Evolutionary conservation across 192 early-diverging fungal genomes (phyloP), one percentile per base, ranked within the genome.

Genomic region (Physocladia obscura): DNA sequence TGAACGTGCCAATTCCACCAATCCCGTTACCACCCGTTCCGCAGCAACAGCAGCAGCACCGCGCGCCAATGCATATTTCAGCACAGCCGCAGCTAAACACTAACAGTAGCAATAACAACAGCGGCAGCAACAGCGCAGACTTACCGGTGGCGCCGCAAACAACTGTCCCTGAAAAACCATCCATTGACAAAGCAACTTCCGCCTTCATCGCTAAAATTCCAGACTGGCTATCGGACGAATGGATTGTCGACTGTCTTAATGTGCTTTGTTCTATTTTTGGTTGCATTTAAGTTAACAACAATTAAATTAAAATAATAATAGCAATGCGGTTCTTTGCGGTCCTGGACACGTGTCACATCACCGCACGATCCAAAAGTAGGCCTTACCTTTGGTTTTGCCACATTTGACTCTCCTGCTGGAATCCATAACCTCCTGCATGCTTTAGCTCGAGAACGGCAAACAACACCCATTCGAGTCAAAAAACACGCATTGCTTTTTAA

Each of bases 191-290:
- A 64, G 65, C 83, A 38, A 85, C 82, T 8, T 89, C 88, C 5
- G 62, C 89, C 2, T 91, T 88, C 70, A 80, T 91, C 62, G 88
- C 85, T 35, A 80, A 78, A 1, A 91, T 91, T 56, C 76, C 89
- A 4, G 76, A 85, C n/a, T 85, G 88, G 1, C 76, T 89, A 21
- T 79, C 74, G 39, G 88, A 91, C 61, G 79, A 69, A 8, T 84
- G 79, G 74, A 89, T 91, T 50, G 81, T 83, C 57, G 72, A 79
- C 32, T 56, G 89, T 21, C 77, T 90, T 17, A 62, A 62, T 8
- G 60, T 62, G 48, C 39, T 59, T 36, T 17, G 31, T 2, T 35
- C 15, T 59, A 35, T 59, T 26, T 26, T 30, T 59, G 17, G 31
- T 35, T 29, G 17, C 22, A 15, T 59, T 26, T 15, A 1, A 26